Conservation (phyloP, 1,284 basidiomycete species). For the Somion occarium region DNA sequence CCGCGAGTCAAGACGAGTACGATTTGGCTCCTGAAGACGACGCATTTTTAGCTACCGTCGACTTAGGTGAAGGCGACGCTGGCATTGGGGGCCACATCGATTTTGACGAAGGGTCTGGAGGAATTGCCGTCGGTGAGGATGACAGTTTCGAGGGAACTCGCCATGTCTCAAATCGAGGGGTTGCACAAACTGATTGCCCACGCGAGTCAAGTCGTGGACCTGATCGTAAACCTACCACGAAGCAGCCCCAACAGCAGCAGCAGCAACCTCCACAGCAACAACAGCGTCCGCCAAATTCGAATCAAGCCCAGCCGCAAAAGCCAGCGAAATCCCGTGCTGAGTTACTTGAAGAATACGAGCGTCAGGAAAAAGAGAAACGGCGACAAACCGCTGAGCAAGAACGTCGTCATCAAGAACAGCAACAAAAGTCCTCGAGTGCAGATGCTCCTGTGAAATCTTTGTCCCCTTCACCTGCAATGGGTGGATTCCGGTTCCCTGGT, state of each 20-base stretch:
- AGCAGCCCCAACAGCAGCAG: background rate
- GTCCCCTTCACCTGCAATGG: conserved; percentile 36
- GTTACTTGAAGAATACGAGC: background rate
- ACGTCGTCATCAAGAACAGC: conserved; percentile 2
- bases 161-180: too few relatives aligned
- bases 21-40: conserved; percentile 60
- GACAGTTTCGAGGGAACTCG: conserved; percentile 7
- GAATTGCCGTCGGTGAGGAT: conserved; percentile 11
- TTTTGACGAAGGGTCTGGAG: conserved; percentile 36
- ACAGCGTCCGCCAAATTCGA: background rate
- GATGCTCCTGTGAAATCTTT: conserved; percentile 2
- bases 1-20: conserved; percentile 33
- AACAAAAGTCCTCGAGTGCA: conserved; percentile 10
- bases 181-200: too few relatives aligned
- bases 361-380: background rate
- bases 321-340: background rate
- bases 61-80: conserved; percentile 48
- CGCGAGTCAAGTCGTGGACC: too few relatives aligned
- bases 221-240: too few relatives aligned
- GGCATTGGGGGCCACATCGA: conserved; percentile 38
- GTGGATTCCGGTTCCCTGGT: conserved; percentile 47
- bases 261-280: background rate
- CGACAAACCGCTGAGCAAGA: conserved; percentile 7
- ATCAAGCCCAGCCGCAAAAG: background rate
- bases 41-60: conserved; percentile 52